Conservation (phyloP, 345 rosid genomes). For the Iberis pinnata region DNA sequence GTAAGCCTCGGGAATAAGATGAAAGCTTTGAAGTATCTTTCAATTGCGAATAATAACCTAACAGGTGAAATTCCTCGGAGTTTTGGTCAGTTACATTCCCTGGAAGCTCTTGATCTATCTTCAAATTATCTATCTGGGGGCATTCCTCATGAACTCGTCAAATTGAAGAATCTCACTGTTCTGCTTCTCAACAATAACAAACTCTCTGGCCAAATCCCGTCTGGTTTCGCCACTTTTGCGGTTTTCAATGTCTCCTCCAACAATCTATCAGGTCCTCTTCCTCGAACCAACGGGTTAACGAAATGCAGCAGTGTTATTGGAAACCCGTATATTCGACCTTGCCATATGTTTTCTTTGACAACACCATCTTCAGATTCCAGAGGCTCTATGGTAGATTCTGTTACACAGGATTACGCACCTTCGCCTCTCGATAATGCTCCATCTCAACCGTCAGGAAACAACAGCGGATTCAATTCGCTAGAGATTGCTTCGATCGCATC, state of each 20-base stretch:
- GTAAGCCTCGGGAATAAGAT: constrained; percentile 32
- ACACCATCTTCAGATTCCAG: constrained; percentile 35
- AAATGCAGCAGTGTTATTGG: constrained; percentile 37
- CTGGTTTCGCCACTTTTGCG: constrained; percentile 34
- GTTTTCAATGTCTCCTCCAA: constrained; percentile 42
- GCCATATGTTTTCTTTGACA: constrained; percentile 38
- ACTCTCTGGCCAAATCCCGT: constrained; percentile 43
- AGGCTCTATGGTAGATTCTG: constrained; percentile 26
- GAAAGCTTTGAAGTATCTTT: constrained; percentile 39
- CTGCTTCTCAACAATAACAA: constrained; percentile 43
- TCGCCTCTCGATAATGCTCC: constrained; percentile 29
- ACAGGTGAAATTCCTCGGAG: constrained; percentile 41
- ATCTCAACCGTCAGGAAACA: constrained; percentile 3
- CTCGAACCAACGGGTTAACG: constrained; percentile 32
- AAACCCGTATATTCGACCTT: constrained; percentile 45
- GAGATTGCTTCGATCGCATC: constrained; percentile 61
- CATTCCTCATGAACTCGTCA: constrained; percentile 38
- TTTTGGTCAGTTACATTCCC: constrained; percentile 30
- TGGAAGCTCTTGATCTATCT: constrained; percentile 35
- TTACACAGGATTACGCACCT: constrained; percentile 23
- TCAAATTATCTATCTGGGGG: constrained; percentile 36
- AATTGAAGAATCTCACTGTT: constrained; percentile 39
- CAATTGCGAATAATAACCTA: constrained; percentile 42
- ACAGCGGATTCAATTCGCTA: constrained; percentile 37
- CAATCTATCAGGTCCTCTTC: constrained; percentile 43